phyloP scores from a whole-genome alignment of 495 filamentous ascomycete genomes.

The Trypethelium eluteriae region DNA sequence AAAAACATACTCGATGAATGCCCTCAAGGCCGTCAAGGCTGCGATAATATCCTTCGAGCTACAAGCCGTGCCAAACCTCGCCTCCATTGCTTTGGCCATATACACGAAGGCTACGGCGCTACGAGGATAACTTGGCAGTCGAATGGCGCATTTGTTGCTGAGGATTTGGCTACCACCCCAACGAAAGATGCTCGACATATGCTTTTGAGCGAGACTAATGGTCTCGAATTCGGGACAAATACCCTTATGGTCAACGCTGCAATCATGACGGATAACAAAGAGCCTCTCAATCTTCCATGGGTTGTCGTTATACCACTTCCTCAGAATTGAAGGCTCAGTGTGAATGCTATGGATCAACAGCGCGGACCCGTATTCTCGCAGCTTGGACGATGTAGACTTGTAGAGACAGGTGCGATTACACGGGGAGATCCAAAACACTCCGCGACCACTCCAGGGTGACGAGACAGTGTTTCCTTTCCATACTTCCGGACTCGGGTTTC shows the following conservation, averaged over 20 bases:
- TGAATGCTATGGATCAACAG: too few species aligned
- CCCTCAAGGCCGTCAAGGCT: conserved; percentile 30
- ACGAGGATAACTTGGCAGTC: conserved; percentile 3
- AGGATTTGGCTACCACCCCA: too few species aligned
- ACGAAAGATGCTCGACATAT: neutral
- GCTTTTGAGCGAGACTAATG: neutral
- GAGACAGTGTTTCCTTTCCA: too few species aligned
- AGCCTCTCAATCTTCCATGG: neutral
- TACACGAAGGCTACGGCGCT: conserved; percentile 41
- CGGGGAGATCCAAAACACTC: too few species aligned
- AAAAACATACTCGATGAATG: conserved; percentile 47
- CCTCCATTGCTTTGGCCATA: conserved; percentile 55
- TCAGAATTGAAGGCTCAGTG: neutral
- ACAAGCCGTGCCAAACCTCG: conserved; percentile 40
- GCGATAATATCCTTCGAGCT: conserved; percentile 42
- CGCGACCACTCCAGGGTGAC: too few species aligned
- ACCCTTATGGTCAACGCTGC: neutral
- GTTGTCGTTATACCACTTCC: neutral
- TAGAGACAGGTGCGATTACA: too few species aligned
- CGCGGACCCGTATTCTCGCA: too few species aligned
- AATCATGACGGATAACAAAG: neutral
- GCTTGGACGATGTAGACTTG: too few species aligned
- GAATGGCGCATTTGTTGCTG: neutral
- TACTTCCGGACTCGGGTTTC: too few species aligned
- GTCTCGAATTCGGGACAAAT: neutral